phyloP scores from a whole-genome alignment of 805 yeast species.

The Nakazawaea anatomiae region DNA sequence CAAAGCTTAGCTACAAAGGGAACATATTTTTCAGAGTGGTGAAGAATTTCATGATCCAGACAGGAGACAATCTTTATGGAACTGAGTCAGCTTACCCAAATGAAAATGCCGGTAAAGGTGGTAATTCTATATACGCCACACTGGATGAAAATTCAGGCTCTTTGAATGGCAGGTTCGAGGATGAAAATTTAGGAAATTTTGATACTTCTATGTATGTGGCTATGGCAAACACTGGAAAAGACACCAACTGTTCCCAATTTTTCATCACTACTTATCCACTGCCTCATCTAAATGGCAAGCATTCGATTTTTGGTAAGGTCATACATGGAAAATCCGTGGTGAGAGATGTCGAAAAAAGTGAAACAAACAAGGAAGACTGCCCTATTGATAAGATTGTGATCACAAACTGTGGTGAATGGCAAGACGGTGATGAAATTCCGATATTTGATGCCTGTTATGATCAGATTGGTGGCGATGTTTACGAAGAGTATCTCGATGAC shows the following conservation, averaged over 20 bases:
- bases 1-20: constrained; percentile 29
- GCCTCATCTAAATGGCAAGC: constrained; percentile 72
- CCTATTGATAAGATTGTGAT: constrained; percentile 40
- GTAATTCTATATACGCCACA: constrained; percentile 35
- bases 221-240: constrained; percentile 55
- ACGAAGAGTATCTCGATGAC: constrained; percentile 77
- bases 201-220: constrained; percentile 39
- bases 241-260: constrained; percentile 60
- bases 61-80: constrained; percentile 52
- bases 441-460: constrained; percentile 58
- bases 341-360: constrained; percentile 53
- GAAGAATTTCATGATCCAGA: constrained; percentile 66
- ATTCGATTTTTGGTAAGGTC: constrained; percentile 73
- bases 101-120: constrained; percentile 33
- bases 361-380: constrained; percentile 36
- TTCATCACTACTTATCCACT: constrained; percentile 65
- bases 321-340: constrained; percentile 62
- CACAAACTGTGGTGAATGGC: constrained; percentile 60
- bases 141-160: constrained; percentile 19
- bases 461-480: constrained; percentile 60
- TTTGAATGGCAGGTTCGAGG: constrained; percentile 34
- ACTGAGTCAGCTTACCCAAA: constrained; percentile 22
- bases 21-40: constrained; percentile 57
- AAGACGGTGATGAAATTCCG: constrained; percentile 44
- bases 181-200: constrained; percentile 47